Conservation (phyloP, 768 basidiomycete genomes). For the Calvatia gigantea region DNA sequence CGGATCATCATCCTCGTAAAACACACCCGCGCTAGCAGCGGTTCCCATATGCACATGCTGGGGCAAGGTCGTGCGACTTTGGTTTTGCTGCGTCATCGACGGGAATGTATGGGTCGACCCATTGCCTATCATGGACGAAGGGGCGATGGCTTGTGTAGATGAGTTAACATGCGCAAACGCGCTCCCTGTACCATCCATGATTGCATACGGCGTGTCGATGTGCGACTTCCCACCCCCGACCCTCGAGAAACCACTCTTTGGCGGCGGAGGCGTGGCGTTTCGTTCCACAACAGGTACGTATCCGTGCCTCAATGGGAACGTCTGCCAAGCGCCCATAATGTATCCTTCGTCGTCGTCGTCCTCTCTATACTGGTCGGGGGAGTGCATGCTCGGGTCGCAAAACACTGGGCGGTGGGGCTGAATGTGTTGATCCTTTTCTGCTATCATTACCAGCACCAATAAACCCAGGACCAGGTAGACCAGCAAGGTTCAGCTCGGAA, state of each 20-base stretch:
- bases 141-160: conserved; percentile 7
- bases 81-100: conserved; percentile 49
- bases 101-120: conserved; percentile 67
- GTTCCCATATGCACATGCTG: conserved; percentile 3
- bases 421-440: conserved; percentile 49
- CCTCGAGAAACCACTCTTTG: conserved; percentile 65
- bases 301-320: conserved; percentile 43
- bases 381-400: conserved; percentile 78
- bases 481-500: conserved; percentile 21
- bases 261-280: conserved; percentile 26
- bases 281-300: conserved; percentile 39
- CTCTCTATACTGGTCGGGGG: conserved; percentile 63
- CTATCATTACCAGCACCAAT: conserved; percentile 27
- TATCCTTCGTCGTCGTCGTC: conserved; percentile 81
- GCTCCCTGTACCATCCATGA: conserved; percentile 28
- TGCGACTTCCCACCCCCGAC: conserved; percentile 87
- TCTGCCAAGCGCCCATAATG: conserved; percentile 96
- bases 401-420: conserved; percentile 64
- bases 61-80: conserved; percentile 14
- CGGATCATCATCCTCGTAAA: conserved; percentile 36
- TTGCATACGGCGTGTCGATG: conserved; percentile 82
- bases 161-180: conserved; percentile 15
- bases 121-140: conserved; percentile 9
- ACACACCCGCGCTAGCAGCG: neutral
- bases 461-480: conserved; percentile 23